A percentile compares a stretch with the other conserved stretches of the same genome.
phyloP scores from a whole-genome alignment of 1,139 yeast genomes.

The Kodamaea anthophila region DNA sequence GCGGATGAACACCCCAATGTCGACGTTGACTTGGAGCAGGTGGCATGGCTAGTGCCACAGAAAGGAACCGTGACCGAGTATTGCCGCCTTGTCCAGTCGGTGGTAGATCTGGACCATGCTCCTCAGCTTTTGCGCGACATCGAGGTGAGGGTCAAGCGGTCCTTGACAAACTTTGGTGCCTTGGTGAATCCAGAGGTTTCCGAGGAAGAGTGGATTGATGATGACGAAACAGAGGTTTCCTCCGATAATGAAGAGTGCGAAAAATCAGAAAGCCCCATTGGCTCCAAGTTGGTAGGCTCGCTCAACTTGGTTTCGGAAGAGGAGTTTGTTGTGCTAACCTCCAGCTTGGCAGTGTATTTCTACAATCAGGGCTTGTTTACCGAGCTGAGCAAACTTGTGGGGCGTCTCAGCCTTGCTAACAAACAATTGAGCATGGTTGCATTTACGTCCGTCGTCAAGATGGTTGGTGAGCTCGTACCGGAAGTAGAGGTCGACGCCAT shows the following conservation, averaged over 20 bases:
- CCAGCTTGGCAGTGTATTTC: conserved; percentile 24
- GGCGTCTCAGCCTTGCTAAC: conserved; percentile 18
- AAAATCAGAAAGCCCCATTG: conserved; percentile 1
- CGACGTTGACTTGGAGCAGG: conserved; percentile 17
- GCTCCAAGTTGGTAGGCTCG: conserved; percentile 20
- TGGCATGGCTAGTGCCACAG: conserved; percentile 16
- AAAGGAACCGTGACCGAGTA: conserved; percentile 14
- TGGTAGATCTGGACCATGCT: conserved; percentile 21
- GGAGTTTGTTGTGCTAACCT: conserved; percentile 27
- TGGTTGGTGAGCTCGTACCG: conserved; percentile 20
- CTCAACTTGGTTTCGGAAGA: conserved; percentile 32
- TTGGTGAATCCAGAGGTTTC: conserved; percentile 26
- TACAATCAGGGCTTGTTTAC: conserved; percentile 14
- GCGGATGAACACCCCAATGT: conserved; percentile 13
- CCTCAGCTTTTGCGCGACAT: conserved; percentile 18
- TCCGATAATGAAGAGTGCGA: conserved; percentile 12
- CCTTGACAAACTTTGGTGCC: conserved; percentile 18
- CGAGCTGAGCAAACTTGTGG: conserved; percentile 20
- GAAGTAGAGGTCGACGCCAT: conserved; percentile 12
- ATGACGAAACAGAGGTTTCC: conserved; percentile 15
- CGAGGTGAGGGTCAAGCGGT: conserved; percentile 14
- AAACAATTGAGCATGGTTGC: conserved; percentile 16
- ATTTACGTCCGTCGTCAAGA: conserved; percentile 28
- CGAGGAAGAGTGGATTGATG: conserved; percentile 9
- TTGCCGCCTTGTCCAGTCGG: conserved; percentile 25